Base-by-base conservation (phyloP, 2,329 filamentous ascomycete genomes). In the Diplodia intermedia region DNA sequence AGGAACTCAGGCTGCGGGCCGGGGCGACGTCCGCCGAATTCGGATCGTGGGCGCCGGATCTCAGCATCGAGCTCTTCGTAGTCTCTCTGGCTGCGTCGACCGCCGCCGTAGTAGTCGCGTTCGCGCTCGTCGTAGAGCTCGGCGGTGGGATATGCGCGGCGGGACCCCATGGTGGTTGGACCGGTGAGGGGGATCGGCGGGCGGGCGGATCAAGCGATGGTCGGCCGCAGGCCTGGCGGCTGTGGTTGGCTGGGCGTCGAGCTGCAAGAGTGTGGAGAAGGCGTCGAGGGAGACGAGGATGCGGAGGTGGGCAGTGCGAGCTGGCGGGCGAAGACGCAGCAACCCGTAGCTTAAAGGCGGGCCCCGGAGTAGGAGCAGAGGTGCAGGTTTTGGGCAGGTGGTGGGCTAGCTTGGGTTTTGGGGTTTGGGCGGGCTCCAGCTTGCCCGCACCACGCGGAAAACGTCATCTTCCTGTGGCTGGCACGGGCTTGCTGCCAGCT, bases 41-140 rank as follows among this genome's bases (percentile, higher is more conserved):
- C 60, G 68, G 67, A 50, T 66, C 70, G 67, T 11, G 54, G 54
- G 18, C 65, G 43, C 50, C 74, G 74, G 67, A 84, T 78, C 71
- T 86, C 84, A 53, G 84, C 69, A 68, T 86, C 84, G 54, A 84
- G 76, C 61, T 85, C 83, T 36, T 84, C 82, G 71, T 84, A 84
- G 72, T 82, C 81, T 73, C 79, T 80, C 15, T 75, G 73, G 71
- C 73, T 76, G 72, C 78, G 78, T 70, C 74, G 73, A 70, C 76
- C 56, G 69, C 76, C 78, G 72, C 79, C 78, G 70, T 83, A 82
- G 71, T 84, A 82, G 71, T 85, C 83, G 70, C 82, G 78, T 72
- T 84, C 80, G 66, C 81, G 80, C 72, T 84, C 82, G 63, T 83
- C 82, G 72, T 83, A 83, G 71, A 81, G 76, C 73, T 83, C 81